Conservation (phyloP, 371 early-diverging fungal genomes). For the Racocetra persica region DNA sequence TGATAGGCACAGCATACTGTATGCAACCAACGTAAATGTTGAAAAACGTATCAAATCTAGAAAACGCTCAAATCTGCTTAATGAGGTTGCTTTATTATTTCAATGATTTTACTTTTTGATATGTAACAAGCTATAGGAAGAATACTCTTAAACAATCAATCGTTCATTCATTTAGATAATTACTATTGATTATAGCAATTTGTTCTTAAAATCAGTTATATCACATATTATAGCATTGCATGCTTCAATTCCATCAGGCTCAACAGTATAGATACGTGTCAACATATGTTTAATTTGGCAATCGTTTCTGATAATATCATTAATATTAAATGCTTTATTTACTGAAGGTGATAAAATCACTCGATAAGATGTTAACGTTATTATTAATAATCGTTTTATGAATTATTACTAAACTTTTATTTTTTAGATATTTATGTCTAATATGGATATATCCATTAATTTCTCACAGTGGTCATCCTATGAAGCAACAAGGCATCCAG, state of each 20-base stretch:
- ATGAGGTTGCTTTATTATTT: too few relatives aligned
- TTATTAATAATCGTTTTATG: not conserved
- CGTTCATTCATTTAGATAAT: conserved; percentile 18
- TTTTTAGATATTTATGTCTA: conserved; percentile 36
- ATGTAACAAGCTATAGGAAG: not conserved
- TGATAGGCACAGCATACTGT: too few relatives aligned
- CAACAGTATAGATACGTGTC: not conserved
- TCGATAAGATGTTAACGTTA: not conserved
- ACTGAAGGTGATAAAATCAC: not conserved
- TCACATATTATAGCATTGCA: conserved; percentile 33
- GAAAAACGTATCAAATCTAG: too few relatives aligned
- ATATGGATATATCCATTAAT: conserved; percentile 39
- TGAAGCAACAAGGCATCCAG: not conserved
- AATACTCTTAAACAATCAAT: not conserved
- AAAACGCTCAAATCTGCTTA: too few relatives aligned
- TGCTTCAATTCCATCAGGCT: conserved; percentile 23
- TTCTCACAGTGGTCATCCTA: conserved; percentile 24
- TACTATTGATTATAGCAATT: not conserved
- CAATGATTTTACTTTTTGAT: too few relatives aligned
- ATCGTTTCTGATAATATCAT: not conserved
- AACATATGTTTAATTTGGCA: conserved; percentile 19
- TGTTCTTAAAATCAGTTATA: conserved; percentile 40
- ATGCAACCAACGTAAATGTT: too few relatives aligned
- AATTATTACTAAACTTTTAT: not conserved
- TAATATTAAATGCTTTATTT: conserved; percentile 7